Evolutionary conservation across 192 early-diverging fungal species (phyloP), one percentile per base, ranked within the genome.

Genomic region (Coemansia sp.): DNA sequence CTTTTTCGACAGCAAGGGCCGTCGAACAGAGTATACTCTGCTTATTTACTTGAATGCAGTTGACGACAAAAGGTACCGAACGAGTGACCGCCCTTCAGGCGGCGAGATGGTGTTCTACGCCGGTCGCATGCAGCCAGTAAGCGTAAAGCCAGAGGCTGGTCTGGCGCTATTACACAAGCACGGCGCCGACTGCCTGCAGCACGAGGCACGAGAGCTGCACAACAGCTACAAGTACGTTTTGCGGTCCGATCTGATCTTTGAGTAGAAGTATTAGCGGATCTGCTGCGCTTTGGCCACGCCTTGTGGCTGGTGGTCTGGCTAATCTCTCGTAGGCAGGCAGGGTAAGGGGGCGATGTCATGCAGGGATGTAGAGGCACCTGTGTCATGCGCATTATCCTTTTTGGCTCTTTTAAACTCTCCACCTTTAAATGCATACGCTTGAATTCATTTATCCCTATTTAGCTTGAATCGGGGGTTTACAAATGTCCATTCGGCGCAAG

Each of bases 181-280:
- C 60, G 87, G 87, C 2, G 85, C 84, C 5, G 83, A 85, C 59
- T 88, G 87, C 59, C 77, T 88, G 38, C 73, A 85, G 62, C 87
- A 88, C 72, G 87, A 88, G 35, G 85, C 76, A 0, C 64, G 79
- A 41, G 80, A 78, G 43, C 79, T 88, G 6, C 69, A 70, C 34
- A 71, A 78, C 38, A 84, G 87, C 36, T 81, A 65, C 71, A 88
- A 88, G 62, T 88, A 86, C 39, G 80, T 88, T 6, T 48, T 88
- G 48, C 72, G 87, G 2, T 86, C 87, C 14, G 87, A 88, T 68
- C 75, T 88, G 0, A 64, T 88, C 12, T 86, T 81, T 65, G 72
- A 63, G 7, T 82, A 57, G 36, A 35, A 50, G 31, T 82, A 50
- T 28, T 38, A 33, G 39, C 39, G 12, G 14, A 31, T 26, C 48